phyloP scores from a whole-genome alignment of 352 stramenopile species.

The Phytophthora citricola region DNA sequence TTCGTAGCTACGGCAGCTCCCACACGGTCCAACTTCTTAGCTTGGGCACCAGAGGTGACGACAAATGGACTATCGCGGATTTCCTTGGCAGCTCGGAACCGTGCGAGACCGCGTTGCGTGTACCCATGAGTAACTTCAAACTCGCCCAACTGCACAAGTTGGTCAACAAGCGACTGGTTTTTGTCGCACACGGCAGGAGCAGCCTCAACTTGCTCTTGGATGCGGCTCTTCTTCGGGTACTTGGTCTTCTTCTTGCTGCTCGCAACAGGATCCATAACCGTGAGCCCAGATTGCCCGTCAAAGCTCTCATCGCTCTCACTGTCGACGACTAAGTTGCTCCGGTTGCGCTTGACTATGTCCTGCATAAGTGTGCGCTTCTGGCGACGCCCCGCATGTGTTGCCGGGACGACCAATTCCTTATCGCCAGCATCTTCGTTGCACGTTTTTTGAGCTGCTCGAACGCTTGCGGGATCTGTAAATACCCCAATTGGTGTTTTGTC shows the following conservation, averaged over 20 bases:
- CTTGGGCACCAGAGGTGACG: slow-evolving; percentile 68
- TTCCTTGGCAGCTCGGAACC: slow-evolving; percentile 66
- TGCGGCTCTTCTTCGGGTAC: slow-evolving; percentile 39
- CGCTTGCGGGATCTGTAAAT: slow-evolving; percentile 51
- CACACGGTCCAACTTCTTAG: slow-evolving; percentile 54
- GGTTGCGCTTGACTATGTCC: slow-evolving; percentile 33
- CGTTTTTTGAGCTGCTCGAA: slow-evolving; percentile 47
- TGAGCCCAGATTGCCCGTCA: not conserved
- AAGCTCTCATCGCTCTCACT: slow-evolving; percentile 7
- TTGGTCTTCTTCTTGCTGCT: slow-evolving; percentile 41
- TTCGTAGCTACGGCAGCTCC: slow-evolving; percentile 59
- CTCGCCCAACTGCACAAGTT: slow-evolving; percentile 62
- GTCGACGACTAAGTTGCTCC: slow-evolving; percentile 13
- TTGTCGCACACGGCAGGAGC: slow-evolving; percentile 39
- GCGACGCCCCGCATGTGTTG: slow-evolving; percentile 5
- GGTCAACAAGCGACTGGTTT: slow-evolving; percentile 71
- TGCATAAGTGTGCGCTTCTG: slow-evolving; percentile 32
- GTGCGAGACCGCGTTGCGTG: slow-evolving; percentile 59
- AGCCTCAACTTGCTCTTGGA: slow-evolving; percentile 53
- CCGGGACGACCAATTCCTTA: not conserved
- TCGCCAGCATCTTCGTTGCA: slow-evolving; percentile 24
- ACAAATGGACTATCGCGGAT: slow-evolving; percentile 48
- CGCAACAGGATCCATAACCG: slow-evolving; percentile 31
- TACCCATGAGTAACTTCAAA: slow-evolving; percentile 57
- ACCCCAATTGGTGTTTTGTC: slow-evolving; percentile 52